phyloP scores from a whole-genome alignment of 75 land plant genomes.

The Selaginella tamariscina region DNA sequence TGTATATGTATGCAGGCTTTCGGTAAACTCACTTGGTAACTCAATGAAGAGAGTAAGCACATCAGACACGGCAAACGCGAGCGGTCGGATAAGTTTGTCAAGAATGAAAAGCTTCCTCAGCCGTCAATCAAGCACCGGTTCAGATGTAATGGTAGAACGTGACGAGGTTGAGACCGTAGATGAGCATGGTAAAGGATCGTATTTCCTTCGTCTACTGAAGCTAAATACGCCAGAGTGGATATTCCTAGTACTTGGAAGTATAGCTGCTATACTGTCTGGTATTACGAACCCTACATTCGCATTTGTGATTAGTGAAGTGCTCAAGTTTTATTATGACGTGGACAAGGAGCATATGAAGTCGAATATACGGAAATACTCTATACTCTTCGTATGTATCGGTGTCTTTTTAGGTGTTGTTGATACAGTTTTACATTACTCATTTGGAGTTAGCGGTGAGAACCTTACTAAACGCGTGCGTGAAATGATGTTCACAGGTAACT shows the following conservation, averaged over 20 bases:
- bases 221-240: conserved; percentile 94
- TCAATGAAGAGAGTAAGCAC: not conserved
- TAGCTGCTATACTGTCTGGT: conserved; percentile 75
- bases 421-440: conserved; percentile 75
- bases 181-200: conserved; percentile 43
- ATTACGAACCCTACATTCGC: conserved; percentile 77
- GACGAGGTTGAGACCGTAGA: conserved; percentile 42
- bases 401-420: conserved; percentile 60
- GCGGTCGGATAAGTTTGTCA: conserved; percentile 1
- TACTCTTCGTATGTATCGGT: conserved; percentile 75
- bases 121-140: conserved; percentile 54
- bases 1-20: conserved; percentile 13
- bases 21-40: not conserved
- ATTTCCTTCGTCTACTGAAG: conserved; percentile 52
- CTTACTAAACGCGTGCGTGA: conserved; percentile 79
- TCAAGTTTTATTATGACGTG: conserved; percentile 65
- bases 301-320: conserved; percentile 63
- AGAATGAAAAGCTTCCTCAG: conserved; percentile 45
- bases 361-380: conserved; percentile 52
- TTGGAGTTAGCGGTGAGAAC: conserved; percentile 87
- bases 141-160: conserved; percentile 66
- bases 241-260: conserved; percentile 59
- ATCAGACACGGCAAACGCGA: not conserved
- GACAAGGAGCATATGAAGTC: conserved; percentile 46
- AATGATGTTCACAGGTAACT: conserved; percentile 80